Conservation (phyloP, 805 yeast species). For the Hyphopichia homilentoma region DNA sequence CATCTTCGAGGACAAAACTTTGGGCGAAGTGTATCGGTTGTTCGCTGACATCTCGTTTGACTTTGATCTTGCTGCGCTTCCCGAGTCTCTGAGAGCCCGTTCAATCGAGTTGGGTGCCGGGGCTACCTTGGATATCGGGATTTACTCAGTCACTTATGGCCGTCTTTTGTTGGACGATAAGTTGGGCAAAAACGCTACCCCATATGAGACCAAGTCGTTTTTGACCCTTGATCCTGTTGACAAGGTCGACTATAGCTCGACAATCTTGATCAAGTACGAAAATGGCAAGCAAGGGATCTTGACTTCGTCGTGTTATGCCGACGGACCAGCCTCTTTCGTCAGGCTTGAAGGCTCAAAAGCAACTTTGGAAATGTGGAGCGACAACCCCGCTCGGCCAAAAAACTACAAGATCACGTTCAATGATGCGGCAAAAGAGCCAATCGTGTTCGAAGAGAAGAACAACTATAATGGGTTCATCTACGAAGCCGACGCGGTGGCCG, state of each 20-base stretch:
- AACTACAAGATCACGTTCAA: conserved; percentile 28
- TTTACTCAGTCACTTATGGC: conserved; percentile 47
- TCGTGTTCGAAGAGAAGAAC: conserved; percentile 29
- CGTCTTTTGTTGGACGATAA: conserved; percentile 35
- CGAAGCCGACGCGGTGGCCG: conserved; percentile 55
- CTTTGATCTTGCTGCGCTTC: conserved; percentile 27
- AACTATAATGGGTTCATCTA: conserved; percentile 49
- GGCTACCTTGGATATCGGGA: conserved; percentile 52
- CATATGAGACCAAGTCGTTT: conserved; percentile 25
- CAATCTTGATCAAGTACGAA: conserved; percentile 34
- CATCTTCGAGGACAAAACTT: conserved; percentile 34
- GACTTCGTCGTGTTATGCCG: conserved; percentile 23
- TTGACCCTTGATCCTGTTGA: conserved; percentile 32
- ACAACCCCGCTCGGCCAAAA: conserved; percentile 31
- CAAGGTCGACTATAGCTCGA: conserved; percentile 40
- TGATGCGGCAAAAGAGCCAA: conserved; percentile 16
- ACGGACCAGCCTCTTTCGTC: conserved; percentile 25
- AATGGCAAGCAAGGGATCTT: conserved; percentile 41
- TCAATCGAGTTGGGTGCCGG: conserved; percentile 53
- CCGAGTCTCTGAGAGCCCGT: conserved; percentile 33
- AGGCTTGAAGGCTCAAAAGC: conserved; percentile 34
- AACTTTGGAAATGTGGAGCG: conserved; percentile 23
- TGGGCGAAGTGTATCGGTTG: conserved; percentile 47
- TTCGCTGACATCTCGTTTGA: conserved; percentile 40
- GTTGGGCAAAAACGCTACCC: conserved; percentile 24